phyloP scores from a whole-genome alignment of 192 early-diverging fungal species.

The Entomortierella chlamydospora region DNA sequence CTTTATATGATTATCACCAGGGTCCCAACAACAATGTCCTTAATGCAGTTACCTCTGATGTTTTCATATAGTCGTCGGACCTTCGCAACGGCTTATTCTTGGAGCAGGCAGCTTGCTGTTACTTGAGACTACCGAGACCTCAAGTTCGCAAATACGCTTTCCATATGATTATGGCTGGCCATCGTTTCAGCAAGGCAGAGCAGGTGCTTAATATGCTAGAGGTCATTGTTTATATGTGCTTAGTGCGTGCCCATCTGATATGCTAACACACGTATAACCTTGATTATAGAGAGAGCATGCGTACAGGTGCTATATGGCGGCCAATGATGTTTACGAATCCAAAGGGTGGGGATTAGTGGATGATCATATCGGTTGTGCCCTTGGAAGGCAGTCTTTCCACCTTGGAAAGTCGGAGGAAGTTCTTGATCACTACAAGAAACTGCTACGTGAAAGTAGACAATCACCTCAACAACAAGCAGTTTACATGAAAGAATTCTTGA shows the following conservation, averaged over 20 bases:
- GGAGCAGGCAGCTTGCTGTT: conserved; percentile 92
- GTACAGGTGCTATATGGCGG: conserved; percentile 77
- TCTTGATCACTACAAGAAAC: conserved; percentile 80
- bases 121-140: conserved; percentile 70
- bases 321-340: conserved; percentile 68
- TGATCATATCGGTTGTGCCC: conserved; percentile 89
- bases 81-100: conserved; percentile 81
- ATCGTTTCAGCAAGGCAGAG: conserved; percentile 80
- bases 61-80: conserved; percentile 70
- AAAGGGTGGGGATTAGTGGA: conserved; percentile 82
- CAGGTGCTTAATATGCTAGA: conserved; percentile 62
- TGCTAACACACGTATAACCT: neutral
- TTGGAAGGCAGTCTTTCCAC: conserved; percentile 85
- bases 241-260: neutral
- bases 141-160: conserved; percentile 91
- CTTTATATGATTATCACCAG: neutral
- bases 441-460: conserved; percentile 78
- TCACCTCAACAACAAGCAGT: conserved; percentile 69
- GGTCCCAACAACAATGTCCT: neutral
- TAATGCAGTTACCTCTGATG: neutral
- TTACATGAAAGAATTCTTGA: conserved; percentile 82
- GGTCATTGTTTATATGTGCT: neutral
- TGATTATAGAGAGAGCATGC: conserved; percentile 76
- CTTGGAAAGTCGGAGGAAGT: conserved; percentile 80
- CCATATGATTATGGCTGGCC: conserved; percentile 88